These are phyloP conservation scores for Schizothecium vesticola DNA, from an alignment of 495 filamentous ascomycete genomes.

Conservation along the genomic window DNA sequence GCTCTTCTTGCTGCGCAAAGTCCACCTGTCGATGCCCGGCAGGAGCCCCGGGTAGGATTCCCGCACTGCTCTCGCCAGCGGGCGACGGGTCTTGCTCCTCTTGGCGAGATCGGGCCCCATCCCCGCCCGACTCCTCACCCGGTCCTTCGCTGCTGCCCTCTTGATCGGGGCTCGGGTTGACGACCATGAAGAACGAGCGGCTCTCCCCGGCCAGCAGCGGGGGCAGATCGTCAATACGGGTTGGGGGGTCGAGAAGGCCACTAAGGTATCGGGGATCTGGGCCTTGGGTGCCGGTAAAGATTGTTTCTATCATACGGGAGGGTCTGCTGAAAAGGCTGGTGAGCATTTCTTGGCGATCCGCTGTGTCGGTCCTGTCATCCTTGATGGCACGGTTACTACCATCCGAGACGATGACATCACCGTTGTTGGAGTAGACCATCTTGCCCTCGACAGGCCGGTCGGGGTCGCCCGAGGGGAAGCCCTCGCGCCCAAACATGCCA, in stretches of 20 bases:
- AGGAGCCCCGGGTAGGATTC: background rate
- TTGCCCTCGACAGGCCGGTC: constrained; percentile 62
- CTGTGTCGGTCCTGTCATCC: constrained; percentile 38
- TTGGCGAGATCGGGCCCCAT: constrained; percentile 5
- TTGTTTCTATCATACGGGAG: constrained; percentile 21
- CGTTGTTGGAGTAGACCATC: constrained; percentile 43
- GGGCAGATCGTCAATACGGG: constrained; percentile 32
- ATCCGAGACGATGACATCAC: constrained; percentile 59
- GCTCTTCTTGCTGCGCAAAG: background rate
- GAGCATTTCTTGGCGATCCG: constrained; percentile 38
- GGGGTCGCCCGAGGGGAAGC: constrained; percentile 54
- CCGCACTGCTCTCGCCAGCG: background rate
- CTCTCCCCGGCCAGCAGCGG: constrained; percentile 33
- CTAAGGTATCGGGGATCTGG: constrained; percentile 33
- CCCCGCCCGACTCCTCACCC: constrained; percentile 14
- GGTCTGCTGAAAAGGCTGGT: constrained; percentile 34
- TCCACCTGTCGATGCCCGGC: background rate
- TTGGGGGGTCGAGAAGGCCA: constrained; percentile 39
- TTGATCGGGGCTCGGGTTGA: constrained; percentile 15
- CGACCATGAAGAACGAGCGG: constrained; percentile 27
- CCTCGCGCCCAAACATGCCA: constrained; percentile 58
- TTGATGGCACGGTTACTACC: constrained; percentile 33
- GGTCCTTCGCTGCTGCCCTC: constrained; percentile 22
- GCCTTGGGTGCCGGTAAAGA: constrained; percentile 26
- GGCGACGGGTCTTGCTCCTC: background rate